Evolutionary conservation across 176 grass and related monocot species (phyloP).

Genomic region (Hyparrhenia diplandra): DNA sequence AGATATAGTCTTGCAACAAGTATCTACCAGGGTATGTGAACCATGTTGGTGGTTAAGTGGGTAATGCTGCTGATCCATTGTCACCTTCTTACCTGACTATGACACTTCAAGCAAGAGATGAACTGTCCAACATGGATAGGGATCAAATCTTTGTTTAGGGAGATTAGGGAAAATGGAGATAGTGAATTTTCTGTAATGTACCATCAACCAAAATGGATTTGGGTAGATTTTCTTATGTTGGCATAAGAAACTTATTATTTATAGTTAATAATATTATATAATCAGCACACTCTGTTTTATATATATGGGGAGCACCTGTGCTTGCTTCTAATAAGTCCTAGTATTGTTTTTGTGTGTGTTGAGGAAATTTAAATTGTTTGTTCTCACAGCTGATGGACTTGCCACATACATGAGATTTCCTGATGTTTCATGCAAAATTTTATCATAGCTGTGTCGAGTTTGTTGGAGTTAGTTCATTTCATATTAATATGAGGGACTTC

Average conservation of each 20-base stretch:
- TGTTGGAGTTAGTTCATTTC: constrained; percentile 6
- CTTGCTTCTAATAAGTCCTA: neutral
- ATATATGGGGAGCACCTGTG: neutral
- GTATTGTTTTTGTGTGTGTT: neutral
- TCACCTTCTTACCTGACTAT: constrained; percentile 2
- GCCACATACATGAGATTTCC: neutral
- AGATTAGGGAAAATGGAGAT: neutral
- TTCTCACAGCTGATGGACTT: neutral
- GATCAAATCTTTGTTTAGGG: constrained; percentile 8
- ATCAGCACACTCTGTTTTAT: neutral
- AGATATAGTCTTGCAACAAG: neutral
- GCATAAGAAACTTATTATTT: neutral
- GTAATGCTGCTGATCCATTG: constrained; percentile 1
- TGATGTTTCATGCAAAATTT: neutral
- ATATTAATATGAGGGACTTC: neutral
- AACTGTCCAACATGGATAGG: neutral
- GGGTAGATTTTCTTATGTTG: constrained; percentile 4
- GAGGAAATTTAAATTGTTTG: neutral
- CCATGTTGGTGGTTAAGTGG: neutral
- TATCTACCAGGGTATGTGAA: neutral
- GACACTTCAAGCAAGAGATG: constrained; percentile 2
- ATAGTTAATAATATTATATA: neutral
- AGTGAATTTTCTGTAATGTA: neutral
- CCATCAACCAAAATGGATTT: neutral
- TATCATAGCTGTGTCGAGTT: neutral